Conservation (phyloP, 2,329 filamentous ascomycete genomes). For the Periconia digitata region DNA sequence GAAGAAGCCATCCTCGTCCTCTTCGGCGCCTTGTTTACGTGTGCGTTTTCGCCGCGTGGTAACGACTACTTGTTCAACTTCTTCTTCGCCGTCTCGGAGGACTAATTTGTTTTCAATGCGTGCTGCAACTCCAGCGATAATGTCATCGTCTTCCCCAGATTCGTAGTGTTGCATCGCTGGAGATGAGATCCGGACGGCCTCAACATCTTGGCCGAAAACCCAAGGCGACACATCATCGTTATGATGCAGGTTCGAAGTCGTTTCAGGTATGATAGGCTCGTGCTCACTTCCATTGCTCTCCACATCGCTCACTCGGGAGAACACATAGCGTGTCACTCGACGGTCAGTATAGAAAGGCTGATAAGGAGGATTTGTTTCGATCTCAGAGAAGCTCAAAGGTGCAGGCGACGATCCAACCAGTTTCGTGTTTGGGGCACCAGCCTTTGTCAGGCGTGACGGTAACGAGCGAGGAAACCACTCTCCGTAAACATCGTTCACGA, state of each 20-base stretch:
- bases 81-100: slow-evolving; percentile 56
- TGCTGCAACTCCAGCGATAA: slow-evolving; percentile 56
- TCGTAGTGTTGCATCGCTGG: slow-evolving; percentile 40
- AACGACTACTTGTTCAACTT: slow-evolving; percentile 77
- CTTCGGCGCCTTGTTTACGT: slow-evolving; percentile 52
- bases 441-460: slow-evolving; percentile 23
- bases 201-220: slow-evolving; percentile 57
- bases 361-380: slow-evolving; percentile 93
- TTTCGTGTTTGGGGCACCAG: slow-evolving; percentile 11
- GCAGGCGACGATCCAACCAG: slow-evolving; percentile 47
- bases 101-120: slow-evolving; percentile 45
- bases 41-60: slow-evolving; percentile 71
- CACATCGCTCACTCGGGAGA: slow-evolving; percentile 43
- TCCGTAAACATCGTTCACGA: slow-evolving; percentile 28
- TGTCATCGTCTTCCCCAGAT: slow-evolving; percentile 36
- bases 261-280: slow-evolving; percentile 18
- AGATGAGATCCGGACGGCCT: slow-evolving; percentile 50
- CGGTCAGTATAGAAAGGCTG: slow-evolving; percentile 94
- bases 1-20: slow-evolving; percentile 75
- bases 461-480: slow-evolving; percentile 39
- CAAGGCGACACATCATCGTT: slow-evolving; percentile 45
- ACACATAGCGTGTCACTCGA: slow-evolving; percentile 76
- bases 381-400: slow-evolving; percentile 69
- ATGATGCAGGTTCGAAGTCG: slow-evolving; percentile 34
- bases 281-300: slow-evolving; percentile 29